Percentiles rank a stretch among this genome's conserved stretches.
phyloP scores from a whole-genome alignment of 1,139 yeast species.

The Debaryomycetaceae sp. region DNA sequence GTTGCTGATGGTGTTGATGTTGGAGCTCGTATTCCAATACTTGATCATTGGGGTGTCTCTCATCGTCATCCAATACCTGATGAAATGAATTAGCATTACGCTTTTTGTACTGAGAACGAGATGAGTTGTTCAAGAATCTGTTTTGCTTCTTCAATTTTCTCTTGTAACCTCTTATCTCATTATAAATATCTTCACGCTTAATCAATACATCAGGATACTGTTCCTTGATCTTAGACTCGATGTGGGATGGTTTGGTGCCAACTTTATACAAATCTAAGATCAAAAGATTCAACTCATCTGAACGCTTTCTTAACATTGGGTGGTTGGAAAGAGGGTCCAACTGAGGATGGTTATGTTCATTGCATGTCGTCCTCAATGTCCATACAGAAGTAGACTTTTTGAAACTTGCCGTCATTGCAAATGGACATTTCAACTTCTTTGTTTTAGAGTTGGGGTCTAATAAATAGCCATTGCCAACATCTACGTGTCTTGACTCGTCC shows the following conservation, averaged over 20 bases:
- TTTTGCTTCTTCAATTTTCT: conserved; percentile 47
- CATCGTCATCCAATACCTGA: conserved; percentile 29
- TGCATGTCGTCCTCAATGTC: conserved; percentile 54
- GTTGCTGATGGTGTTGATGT: conserved; percentile 26
- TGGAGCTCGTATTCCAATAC: conserved; percentile 17
- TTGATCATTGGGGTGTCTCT: conserved; percentile 22
- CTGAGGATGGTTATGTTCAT: conserved; percentile 59
- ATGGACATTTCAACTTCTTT: conserved; percentile 55
- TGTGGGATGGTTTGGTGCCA: conserved; percentile 58
- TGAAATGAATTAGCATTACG: conserved; percentile 31
- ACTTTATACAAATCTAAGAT: conserved; percentile 52
- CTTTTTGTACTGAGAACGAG: conserved; percentile 17
- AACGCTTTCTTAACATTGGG: conserved; percentile 56
- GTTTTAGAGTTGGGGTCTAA: conserved; percentile 46
- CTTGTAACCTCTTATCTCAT: conserved; percentile 58
- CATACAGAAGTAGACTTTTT: conserved; percentile 49
- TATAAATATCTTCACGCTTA: conserved; percentile 56
- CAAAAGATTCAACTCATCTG: conserved; percentile 50
- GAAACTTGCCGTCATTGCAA: conserved; percentile 55
- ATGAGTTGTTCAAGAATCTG: conserved; percentile 17
- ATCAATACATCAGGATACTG: conserved; percentile 54
- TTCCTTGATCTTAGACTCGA: conserved; percentile 51
- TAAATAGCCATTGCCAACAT: conserved; percentile 35
- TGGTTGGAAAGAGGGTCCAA: conserved; percentile 54
- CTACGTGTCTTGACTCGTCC: conserved; percentile 23